Base-by-base conservation (phyloP, 129 eudicot genomes). In the Chrysanthemum lavandulifolium region DNA sequence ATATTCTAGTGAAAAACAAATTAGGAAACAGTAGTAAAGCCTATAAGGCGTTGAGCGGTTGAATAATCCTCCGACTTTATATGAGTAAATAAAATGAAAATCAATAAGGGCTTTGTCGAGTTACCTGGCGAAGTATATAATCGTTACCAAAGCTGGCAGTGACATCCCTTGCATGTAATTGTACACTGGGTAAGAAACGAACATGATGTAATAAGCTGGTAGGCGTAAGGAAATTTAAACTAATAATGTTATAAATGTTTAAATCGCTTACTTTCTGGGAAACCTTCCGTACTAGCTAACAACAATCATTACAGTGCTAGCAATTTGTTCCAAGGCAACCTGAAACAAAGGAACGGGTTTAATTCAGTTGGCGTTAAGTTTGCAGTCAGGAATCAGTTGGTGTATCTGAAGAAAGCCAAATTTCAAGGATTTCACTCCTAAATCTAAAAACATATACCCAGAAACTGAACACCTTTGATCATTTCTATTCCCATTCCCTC, bases 261-360 rank as follows among this genome's bases (percentile, higher is more conserved):
- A 50, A 13, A 53, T 11, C 96, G 21, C 21, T 19, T 19, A 19
- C 21, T 90, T 88, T 88, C 13, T 91, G 96, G 74, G 92, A 84
- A 60, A 86, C 73, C 83, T 91, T 91, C 68, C 86, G 97, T 65
- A 91, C 97, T 88, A 91, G 74, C 92, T 76, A 74, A 91, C 80
- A 61, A 92, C 92, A 76, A 88, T 86, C 92, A 91, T 78, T 67
- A 92, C 97, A 14, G 97, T 91, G 78, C 88, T 91, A 51, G 97
- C 97, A 74, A 91, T 83, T 80, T 91, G 96, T 23, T 84, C 97
- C 5, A 92, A 76, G 36, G 97, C 92, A 78, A 91, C 96, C 97
- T 91, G 84, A 61, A 66, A 49, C 50, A 47, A 72, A 31, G 10
- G 72, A 45, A 16, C 11, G 10, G 3, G 5, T 61, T 11, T 58